phyloP scores from a whole-genome alignment of 176 grass and related monocot genomes.

The Oryza coarctata region DNA sequence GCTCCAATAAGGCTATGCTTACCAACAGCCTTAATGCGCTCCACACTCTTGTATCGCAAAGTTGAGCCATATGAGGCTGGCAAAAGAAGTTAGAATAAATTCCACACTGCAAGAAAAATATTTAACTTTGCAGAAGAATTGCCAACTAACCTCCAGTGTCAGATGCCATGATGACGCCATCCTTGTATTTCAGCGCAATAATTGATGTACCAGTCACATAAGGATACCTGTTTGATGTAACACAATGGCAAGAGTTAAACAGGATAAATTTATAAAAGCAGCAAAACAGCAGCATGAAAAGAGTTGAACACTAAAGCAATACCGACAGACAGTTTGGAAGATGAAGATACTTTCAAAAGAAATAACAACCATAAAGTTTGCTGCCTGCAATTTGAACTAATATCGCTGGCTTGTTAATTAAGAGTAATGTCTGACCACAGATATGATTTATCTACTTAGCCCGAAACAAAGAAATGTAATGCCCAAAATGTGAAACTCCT shows the following conservation, averaged over 20 bases:
- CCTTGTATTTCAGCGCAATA: slow-evolving; percentile 97
- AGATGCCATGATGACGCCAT: slow-evolving; percentile 88
- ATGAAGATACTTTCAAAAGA: background rate
- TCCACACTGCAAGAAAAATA: background rate
- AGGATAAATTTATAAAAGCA: slow-evolving; percentile 9
- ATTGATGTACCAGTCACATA: slow-evolving; percentile 97
- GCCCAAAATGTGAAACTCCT: background rate
- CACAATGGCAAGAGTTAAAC: slow-evolving; percentile 23
- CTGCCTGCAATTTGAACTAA: background rate
- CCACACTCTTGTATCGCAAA: slow-evolving; percentile 94
- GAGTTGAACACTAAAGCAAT: background rate
- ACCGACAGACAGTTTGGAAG: background rate
- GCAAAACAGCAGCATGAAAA: background rate
- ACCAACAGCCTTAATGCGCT: slow-evolving; percentile 87
- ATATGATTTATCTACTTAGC: background rate
- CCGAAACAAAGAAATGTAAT: background rate
- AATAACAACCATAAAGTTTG: background rate
- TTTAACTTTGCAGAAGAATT: background rate
- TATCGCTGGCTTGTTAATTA: background rate
- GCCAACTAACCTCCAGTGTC: slow-evolving; percentile 75
- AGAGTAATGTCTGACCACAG: background rate
- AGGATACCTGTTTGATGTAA: slow-evolving; percentile 66
- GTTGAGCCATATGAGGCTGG: slow-evolving; percentile 97
- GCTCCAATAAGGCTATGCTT: slow-evolving; percentile 94
- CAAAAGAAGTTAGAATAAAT: slow-evolving; percentile 19